These are phyloP conservation scores for Vigna reflexopilosa DNA, from an alignment of 306 rosid genomes.

Conservation along the genomic window DNA sequence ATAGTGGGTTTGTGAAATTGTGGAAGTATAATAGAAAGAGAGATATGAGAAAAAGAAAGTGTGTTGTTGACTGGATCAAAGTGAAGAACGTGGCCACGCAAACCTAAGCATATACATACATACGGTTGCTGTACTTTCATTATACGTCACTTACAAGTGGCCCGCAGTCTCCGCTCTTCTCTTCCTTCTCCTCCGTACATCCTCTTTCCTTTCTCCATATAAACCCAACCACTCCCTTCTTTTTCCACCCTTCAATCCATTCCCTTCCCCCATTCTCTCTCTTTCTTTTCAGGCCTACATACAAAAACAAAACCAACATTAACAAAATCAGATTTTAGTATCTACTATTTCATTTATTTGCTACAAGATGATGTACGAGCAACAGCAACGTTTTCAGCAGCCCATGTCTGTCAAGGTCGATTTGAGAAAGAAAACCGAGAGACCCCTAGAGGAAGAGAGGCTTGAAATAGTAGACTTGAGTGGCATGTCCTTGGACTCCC, in stretches of 20 bases:
- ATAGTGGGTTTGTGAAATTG: neutral
- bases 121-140: slow-evolving; percentile 47
- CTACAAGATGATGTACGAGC: slow-evolving; percentile 63
- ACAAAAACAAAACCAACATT: neutral
- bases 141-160: slow-evolving; percentile 47
- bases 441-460: slow-evolving; percentile 52
- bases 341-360: neutral
- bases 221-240: neutral
- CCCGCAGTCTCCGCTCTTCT: neutral
- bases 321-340: neutral
- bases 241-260: neutral
- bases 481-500: slow-evolving; percentile 73
- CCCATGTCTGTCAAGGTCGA: slow-evolving; percentile 39
- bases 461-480: slow-evolving; percentile 81
- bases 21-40: neutral
- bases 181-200: slow-evolving; percentile 47
- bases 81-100: slow-evolving; percentile 51
- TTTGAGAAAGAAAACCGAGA: slow-evolving; percentile 21
- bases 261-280: too few species aligned
- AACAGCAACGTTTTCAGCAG: slow-evolving; percentile 45
- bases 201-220: slow-evolving; percentile 20
- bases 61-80: slow-evolving; percentile 56
- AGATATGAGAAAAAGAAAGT: neutral
- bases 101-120: slow-evolving; percentile 25
- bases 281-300: neutral